Evolutionary conservation across 2,329 filamentous ascomycete species (phyloP).

Genomic region (Metarhizium rileyi): DNA sequence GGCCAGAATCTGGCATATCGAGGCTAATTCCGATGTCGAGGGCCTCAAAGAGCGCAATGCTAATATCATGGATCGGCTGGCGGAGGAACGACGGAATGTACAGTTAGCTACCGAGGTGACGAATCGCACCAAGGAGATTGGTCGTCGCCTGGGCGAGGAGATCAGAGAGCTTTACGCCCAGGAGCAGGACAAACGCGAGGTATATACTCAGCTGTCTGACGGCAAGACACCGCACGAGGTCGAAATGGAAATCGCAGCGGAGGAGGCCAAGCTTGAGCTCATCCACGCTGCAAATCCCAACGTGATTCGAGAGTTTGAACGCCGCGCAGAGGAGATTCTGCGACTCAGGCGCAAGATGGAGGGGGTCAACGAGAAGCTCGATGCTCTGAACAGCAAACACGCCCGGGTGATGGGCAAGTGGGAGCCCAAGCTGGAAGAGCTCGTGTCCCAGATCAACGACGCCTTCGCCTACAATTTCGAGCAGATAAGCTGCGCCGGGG

Average conservation of each 20-base stretch:
- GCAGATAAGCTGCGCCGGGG: conserved; percentile 86
- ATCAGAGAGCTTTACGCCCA: conserved; percentile 31
- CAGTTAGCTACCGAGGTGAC: conserved; percentile 27
- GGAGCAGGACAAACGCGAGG: conserved; percentile 28
- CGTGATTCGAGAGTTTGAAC: conserved; percentile 68
- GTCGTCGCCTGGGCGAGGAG: conserved; percentile 19
- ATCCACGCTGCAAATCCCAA: conserved; percentile 69
- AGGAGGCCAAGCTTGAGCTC: conserved; percentile 66
- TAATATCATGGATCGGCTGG: conserved; percentile 44
- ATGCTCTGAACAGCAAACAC: conserved; percentile 48
- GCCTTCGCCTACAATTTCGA: conserved; percentile 91
- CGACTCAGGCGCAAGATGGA: conserved; percentile 49
- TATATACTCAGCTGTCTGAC: conserved; percentile 33
- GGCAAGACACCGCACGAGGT: conserved; percentile 53
- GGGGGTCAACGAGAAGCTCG: conserved; percentile 43
- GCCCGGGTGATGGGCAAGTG: conserved; percentile 58
- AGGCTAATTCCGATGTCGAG: conserved; percentile 72
- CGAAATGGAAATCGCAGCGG: conserved; percentile 62
- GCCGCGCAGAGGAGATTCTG: conserved; percentile 60
- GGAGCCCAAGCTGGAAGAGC: conserved; percentile 73
- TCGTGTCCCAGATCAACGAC: conserved; percentile 74
- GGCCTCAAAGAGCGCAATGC: conserved; percentile 57
- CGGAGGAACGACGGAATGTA: conserved; percentile 30
- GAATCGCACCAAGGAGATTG: conserved; percentile 26
- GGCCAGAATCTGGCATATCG: conserved; percentile 60